These are phyloP conservation scores for Centrapalus pauciflorus DNA, from an alignment of 129 eudicot species.

Conservation along the genomic window DNA sequence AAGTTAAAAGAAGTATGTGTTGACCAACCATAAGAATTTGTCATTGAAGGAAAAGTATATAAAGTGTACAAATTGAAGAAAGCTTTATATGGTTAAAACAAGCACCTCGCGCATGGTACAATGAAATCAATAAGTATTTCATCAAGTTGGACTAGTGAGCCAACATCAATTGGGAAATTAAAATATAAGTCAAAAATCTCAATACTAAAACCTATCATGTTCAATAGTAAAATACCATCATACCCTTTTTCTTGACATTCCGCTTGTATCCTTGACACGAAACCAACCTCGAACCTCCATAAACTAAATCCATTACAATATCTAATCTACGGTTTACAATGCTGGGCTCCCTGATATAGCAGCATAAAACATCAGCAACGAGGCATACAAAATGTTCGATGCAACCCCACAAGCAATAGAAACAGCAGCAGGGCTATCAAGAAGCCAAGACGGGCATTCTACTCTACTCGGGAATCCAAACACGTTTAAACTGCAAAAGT, in stretches of 20 bases:
- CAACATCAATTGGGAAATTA: background rate
- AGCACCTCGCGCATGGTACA: too few species aligned
- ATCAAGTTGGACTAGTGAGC: too few species aligned
- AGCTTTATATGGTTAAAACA: too few species aligned
- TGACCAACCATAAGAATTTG: too few species aligned
- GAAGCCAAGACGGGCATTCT: too few species aligned
- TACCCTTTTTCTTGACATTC: background rate
- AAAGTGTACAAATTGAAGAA: too few species aligned
- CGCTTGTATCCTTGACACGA: background rate
- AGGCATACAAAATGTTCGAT: constrained; percentile 16
- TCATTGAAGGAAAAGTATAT: too few species aligned
- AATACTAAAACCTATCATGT: constrained; percentile 6
- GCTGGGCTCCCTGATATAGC: constrained; percentile 16
- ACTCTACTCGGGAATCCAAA: constrained; percentile 10
- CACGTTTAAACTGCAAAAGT: constrained; percentile 10
- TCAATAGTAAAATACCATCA: constrained; percentile 9
- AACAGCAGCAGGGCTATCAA: too few species aligned
- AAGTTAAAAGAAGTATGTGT: too few species aligned
- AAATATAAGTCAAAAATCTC: constrained; percentile 14
- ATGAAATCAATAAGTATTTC: too few species aligned
- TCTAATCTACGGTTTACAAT: constrained; percentile 25
- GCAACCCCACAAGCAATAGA: background rate
- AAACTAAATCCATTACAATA: constrained; percentile 11
- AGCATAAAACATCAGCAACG: constrained; percentile 7
- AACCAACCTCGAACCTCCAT: constrained; percentile 7